Base-by-base conservation (phyloP, 2,329 filamentous ascomycete genomes). In the Sodiomyces alkalinus region DNA sequence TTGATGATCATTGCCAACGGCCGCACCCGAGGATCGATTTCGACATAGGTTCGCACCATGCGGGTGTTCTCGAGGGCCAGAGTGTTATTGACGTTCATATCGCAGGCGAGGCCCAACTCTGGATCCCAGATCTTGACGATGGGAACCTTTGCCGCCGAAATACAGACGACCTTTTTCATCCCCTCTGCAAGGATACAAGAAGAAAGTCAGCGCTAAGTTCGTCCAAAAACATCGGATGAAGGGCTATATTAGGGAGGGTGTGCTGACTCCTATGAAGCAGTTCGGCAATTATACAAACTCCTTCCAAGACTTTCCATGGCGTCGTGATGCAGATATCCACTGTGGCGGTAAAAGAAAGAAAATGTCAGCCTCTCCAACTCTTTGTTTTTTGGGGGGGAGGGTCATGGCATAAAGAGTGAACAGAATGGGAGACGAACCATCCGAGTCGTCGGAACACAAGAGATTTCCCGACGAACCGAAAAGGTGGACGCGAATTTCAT, bases 111-210 rank as follows among this genome's bases (percentile, higher is more conserved):
- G 39, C 76, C 64, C 32, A 94, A 62, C 50, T 93, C 83, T 3
- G 90, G 90, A 49, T 98, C 90, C 86, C 90, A 98, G 31, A 93
- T 81, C 60, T 96, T 96, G 41, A 98, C 90, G 45, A 98, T 98
- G 4, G 90, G 87, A 10, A 98, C 90, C 54, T 94, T 96, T 34
- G 90, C 90, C 22, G 80, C 81, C 17, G 83, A 83, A 29, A 96
- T 83, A 49, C 90, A 98, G 15, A 94, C 80, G 2, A 98, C 85
- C 44, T 82, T 82, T 51, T 96, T 71, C 90, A 98, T 98, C 21
- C 87, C 87, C 58, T 83, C 87, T 93, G 44, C 71, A n/a, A n/a
- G 38, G 12, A 22, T 22, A 15, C 12, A 5, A 10, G 17, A 16
- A 28, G 18, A 26, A 17, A 35, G 49, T 62, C 46, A 65, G 55